Conservation (phyloP, 2,329 filamentous ascomycete species). For the Mollisia scopiformis region DNA sequence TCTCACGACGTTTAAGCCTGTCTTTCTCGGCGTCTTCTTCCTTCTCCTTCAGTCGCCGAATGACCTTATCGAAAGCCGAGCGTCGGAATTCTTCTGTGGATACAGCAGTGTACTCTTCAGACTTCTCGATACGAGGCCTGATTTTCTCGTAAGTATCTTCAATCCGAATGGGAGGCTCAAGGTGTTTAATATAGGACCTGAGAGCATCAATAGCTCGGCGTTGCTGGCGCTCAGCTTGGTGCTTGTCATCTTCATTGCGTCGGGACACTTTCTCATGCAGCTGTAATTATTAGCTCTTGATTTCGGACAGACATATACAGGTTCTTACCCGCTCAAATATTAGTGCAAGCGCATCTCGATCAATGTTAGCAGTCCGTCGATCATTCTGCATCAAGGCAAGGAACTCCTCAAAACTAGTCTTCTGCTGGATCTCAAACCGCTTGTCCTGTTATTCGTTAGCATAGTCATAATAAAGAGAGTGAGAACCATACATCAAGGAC, state of each 20-base stretch:
- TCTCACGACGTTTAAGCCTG: slow-evolving; percentile 60
- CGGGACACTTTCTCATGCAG: slow-evolving; percentile 85
- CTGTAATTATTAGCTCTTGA: slow-evolving; percentile 43
- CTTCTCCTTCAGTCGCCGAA: slow-evolving; percentile 88
- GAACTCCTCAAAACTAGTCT: slow-evolving; percentile 90
- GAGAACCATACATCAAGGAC: slow-evolving; percentile 74
- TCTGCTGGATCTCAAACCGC: slow-evolving; percentile 85
- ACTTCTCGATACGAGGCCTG: slow-evolving; percentile 75
- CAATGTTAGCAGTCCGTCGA: slow-evolving; percentile 84
- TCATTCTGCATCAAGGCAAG: slow-evolving; percentile 80
- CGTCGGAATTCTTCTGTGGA: slow-evolving; percentile 81
- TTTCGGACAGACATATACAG: neutral
- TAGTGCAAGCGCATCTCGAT: slow-evolving; percentile 74
- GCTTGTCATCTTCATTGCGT: slow-evolving; percentile 82
- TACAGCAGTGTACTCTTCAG: slow-evolving; percentile 82
- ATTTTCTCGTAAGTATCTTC: slow-evolving; percentile 90
- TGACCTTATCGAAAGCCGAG: slow-evolving; percentile 87
- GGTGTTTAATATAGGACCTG: slow-evolving; percentile 82
- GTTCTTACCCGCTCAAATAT: slow-evolving; percentile 78
- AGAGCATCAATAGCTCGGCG: slow-evolving; percentile 83
- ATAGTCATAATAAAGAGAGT: neutral
- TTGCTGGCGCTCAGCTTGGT: slow-evolving; percentile 80
- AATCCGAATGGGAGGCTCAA: slow-evolving; percentile 79
- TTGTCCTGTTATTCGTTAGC: slow-evolving; percentile 68
- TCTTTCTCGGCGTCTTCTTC: slow-evolving; percentile 80